phyloP scores from a whole-genome alignment of 306 rosid species.

The Fragaria vesca region DNA sequence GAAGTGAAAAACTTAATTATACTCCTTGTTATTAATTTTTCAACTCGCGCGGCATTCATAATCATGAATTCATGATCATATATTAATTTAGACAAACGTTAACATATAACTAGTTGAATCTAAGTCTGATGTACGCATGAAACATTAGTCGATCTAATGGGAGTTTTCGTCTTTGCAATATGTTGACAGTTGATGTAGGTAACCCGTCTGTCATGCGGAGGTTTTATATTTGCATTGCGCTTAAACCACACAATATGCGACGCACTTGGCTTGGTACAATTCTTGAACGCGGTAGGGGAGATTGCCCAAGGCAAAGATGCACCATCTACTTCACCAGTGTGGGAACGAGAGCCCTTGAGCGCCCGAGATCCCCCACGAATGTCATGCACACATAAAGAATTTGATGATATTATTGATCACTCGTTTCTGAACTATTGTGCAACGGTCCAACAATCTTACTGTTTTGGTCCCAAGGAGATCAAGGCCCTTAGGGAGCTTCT shows the following conservation, averaged over 20 bases:
- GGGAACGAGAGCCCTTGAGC: constrained; percentile 31
- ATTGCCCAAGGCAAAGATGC: constrained; percentile 10
- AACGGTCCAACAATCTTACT: constrained; percentile 14
- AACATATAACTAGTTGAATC: too few species aligned
- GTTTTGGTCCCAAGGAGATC: constrained; percentile 19
- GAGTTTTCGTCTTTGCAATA: neutral
- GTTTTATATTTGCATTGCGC: constrained; percentile 27
- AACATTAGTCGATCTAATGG: too few species aligned
- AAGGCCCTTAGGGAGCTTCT: constrained; percentile 12
- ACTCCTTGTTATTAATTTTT: neutral
- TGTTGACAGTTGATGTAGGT: constrained; percentile 8
- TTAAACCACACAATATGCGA: constrained; percentile 33
- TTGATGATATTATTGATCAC: constrained; percentile 12
- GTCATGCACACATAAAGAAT: constrained; percentile 14
- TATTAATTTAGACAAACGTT: too few species aligned
- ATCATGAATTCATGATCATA: too few species aligned
- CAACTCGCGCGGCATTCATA: too few species aligned
- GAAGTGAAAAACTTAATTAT: neutral
- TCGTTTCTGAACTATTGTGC: neutral
- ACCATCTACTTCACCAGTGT: constrained; percentile 21
- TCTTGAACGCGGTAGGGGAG: constrained; percentile 27
- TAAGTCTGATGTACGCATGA: too few species aligned
- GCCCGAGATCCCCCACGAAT: constrained; percentile 30
- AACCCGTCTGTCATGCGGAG: constrained; percentile 30
- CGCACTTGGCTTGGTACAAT: constrained; percentile 12